These are phyloP conservation scores for Rhizopus delemar DNA, from an alignment of 371 early-diverging fungal genomes.

Conservation along the genomic window DNA sequence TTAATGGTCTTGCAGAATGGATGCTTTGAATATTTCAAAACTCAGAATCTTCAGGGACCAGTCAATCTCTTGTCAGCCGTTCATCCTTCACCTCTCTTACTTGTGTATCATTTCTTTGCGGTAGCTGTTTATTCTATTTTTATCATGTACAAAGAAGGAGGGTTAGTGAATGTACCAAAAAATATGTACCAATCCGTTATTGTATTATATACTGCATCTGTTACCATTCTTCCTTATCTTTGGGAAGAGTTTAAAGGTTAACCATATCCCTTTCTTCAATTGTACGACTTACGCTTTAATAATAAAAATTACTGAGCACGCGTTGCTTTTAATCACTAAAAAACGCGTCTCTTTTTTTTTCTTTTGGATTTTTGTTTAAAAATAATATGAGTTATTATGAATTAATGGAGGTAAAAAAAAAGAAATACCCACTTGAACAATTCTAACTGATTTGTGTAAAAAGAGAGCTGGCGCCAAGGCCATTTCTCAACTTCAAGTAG, in stretches of 20 bases:
- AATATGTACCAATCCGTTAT: constrained; percentile 43
- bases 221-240: constrained; percentile 56
- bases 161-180: constrained; percentile 33
- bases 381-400: too few species aligned
- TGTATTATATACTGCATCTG: constrained; percentile 58
- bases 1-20: constrained; percentile 77
- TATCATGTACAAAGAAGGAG: constrained; percentile 44
- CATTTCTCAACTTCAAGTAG: background rate
- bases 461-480: too few species aligned
- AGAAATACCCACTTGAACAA: too few species aligned
- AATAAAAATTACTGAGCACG: too few species aligned
- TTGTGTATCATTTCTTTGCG: constrained; percentile 81
- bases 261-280: background rate
- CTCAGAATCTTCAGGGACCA: constrained; percentile 77
- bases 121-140: constrained; percentile 77
- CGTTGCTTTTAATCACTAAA: too few species aligned
- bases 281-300: too few species aligned
- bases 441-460: too few species aligned
- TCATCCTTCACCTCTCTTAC: constrained; percentile 62
- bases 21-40: constrained; percentile 84
- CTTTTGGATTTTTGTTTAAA: too few species aligned
- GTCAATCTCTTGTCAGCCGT: constrained; percentile 83
- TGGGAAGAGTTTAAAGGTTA: constrained; percentile 57
- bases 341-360: too few species aligned
- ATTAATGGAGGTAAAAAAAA: too few species aligned